Conservation (phyloP, 768 basidiomycete genomes). For the Gymnopilus junonius region DNA sequence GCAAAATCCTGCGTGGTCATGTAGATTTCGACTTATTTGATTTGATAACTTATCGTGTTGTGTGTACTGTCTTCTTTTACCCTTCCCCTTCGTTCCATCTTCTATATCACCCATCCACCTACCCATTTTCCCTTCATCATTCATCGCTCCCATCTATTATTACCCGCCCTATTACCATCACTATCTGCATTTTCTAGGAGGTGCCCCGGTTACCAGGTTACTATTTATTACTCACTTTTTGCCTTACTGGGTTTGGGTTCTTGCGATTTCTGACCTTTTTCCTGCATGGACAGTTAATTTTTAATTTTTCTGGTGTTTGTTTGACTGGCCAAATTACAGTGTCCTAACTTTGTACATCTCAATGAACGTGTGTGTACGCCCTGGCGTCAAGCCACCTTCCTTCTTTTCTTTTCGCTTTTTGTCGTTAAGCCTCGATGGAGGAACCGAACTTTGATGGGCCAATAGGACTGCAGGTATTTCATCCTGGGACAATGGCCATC, state of each 20-base stretch:
- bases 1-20: constrained; percentile 42
- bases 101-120: neutral
- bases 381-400: neutral
- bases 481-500: neutral
- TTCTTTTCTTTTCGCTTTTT: neutral
- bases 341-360: neutral
- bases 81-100: neutral
- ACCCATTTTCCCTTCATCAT: neutral
- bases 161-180: neutral
- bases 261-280: neutral
- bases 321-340: neutral
- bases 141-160: neutral
- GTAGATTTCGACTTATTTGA: constrained; percentile 31
- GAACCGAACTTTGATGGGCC: neutral
- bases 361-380: neutral
- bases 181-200: neutral
- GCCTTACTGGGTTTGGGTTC: neutral
- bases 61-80: neutral
- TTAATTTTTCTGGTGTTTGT: neutral
- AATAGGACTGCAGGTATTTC: neutral
- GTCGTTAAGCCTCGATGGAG: neutral
- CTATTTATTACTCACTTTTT: constrained; percentile 1
- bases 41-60: constrained; percentile 13
- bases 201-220: neutral
- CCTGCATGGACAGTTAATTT: neutral